phyloP scores from a whole-genome alignment of 108 stramenopile species.

The Conticribra weissflogii region DNA sequence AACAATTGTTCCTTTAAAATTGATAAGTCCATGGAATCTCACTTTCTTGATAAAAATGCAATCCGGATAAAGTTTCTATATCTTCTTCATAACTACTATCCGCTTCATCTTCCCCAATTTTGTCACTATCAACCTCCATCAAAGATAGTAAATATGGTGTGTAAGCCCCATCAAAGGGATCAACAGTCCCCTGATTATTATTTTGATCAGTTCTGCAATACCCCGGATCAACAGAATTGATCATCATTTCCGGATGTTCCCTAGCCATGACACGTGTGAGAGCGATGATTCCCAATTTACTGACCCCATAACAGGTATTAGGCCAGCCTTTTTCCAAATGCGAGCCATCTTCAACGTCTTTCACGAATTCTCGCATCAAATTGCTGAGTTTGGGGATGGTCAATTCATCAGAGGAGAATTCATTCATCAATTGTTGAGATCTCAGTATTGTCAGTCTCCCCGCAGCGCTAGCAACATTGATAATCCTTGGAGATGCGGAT shows the following conservation, averaged over 20 bases:
- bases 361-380: slow-evolving; percentile 66
- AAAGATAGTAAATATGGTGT: slow-evolving; percentile 69
- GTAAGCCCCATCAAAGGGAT: slow-evolving; percentile 68
- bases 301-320: slow-evolving; percentile 80
- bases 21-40: slow-evolving; percentile 57
- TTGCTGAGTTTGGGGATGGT: slow-evolving; percentile 29
- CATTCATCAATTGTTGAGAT: slow-evolving; percentile 41
- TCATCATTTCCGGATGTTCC: slow-evolving; percentile 47
- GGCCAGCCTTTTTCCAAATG: slow-evolving; percentile 75
- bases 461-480: slow-evolving; percentile 66
- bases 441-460: slow-evolving; percentile 61
- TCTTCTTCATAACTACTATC: slow-evolving; percentile 10
- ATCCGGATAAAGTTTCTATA: slow-evolving; percentile 37
- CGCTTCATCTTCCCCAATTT: slow-evolving; percentile 22
- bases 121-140: slow-evolving; percentile 36
- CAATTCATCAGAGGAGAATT: slow-evolving; percentile 51
- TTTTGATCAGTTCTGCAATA: slow-evolving; percentile 86
- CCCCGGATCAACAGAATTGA: slow-evolving; percentile 67
- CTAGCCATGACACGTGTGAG: slow-evolving; percentile 64
- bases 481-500: slow-evolving; percentile 54
- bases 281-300: slow-evolving; percentile 80
- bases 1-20: slow-evolving; percentile 14
- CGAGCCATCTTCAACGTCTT: slow-evolving; percentile 55
- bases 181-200: slow-evolving; percentile 60
- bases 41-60: slow-evolving; percentile 50